A percentile compares a stretch with the other conserved stretches of the same genome.
phyloP scores from a whole-genome alignment of 345 rosid species.

The Sisymbrium altissimum region DNA sequence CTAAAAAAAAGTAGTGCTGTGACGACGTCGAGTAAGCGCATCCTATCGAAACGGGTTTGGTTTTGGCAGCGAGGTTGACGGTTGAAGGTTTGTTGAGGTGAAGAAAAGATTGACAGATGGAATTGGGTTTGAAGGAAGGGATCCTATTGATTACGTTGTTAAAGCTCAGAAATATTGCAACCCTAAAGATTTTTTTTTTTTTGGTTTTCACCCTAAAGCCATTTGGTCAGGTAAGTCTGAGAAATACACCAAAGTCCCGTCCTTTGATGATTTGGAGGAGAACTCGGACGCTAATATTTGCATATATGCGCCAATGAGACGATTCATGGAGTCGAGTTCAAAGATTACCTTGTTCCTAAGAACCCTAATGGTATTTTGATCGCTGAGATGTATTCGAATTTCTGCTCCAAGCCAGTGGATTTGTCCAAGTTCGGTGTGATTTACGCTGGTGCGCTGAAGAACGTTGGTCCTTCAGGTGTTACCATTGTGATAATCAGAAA shows the following conservation, averaged over 20 bases:
- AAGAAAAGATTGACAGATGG: slow-evolving; percentile 3
- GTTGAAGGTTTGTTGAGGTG: slow-evolving; percentile 21
- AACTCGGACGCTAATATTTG: slow-evolving; percentile 61
- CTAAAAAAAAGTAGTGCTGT: too few species aligned
- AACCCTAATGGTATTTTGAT: slow-evolving; percentile 54
- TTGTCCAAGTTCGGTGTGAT: slow-evolving; percentile 75
- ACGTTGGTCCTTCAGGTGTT: slow-evolving; percentile 94
- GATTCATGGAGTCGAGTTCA: slow-evolving; percentile 89
- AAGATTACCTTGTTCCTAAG: slow-evolving; percentile 57
- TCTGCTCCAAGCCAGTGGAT: slow-evolving; percentile 92
- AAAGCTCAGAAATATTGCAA: slow-evolving; percentile 74
- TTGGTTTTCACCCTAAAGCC: too few species aligned
- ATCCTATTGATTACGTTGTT: slow-evolving; percentile 64
- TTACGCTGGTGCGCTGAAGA: slow-evolving; percentile 95
- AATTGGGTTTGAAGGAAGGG: slow-evolving; percentile 24
- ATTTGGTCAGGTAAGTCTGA: slow-evolving; percentile 88
- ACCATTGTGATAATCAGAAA: slow-evolving; percentile 81
- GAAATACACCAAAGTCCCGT: slow-evolving; percentile 64
- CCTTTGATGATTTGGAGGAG: slow-evolving; percentile 53
- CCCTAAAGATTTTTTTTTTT: too few species aligned
- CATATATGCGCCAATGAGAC: slow-evolving; percentile 92
- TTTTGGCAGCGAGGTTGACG: slow-evolving; percentile 15
- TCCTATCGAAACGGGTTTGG: slow-evolving; percentile 38
- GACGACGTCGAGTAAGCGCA: too few species aligned
- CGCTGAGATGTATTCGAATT: slow-evolving; percentile 93